These are phyloP conservation scores for Dissophora ornata DNA, from an alignment of 192 early-diverging fungal genomes.

Conservation along the genomic window DNA sequence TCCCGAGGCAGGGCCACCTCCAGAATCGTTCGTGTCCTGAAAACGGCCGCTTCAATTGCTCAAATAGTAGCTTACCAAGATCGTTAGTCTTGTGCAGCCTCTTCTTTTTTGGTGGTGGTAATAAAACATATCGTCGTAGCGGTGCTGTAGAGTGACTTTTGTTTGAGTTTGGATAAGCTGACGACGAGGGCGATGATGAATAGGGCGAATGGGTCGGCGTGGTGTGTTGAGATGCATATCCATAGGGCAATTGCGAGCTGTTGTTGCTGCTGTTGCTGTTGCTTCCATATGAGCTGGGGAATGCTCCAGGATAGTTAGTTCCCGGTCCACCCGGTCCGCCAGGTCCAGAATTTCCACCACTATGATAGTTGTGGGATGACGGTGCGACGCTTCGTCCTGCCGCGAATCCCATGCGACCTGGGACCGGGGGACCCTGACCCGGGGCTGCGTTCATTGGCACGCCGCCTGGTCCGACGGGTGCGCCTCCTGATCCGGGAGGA, in stretches of 20 bases:
- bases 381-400: conserved; percentile 16
- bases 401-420: conserved; percentile 18
- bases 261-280: conserved; percentile 10
- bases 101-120: conserved; percentile 54
- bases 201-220: conserved; percentile 59
- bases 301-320: conserved; percentile 10
- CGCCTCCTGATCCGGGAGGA: conserved; percentile 38
- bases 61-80: conserved; percentile 34
- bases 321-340: conserved; percentile 15
- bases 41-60: too few species aligned
- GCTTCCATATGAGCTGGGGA: conserved; percentile 10
- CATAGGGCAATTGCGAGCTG: conserved; percentile 21
- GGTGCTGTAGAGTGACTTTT: conserved; percentile 44
- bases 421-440: conserved; percentile 6
- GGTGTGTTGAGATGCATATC: conserved; percentile 40
- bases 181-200: conserved; percentile 59
- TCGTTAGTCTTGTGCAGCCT: conserved; percentile 56
- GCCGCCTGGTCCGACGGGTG: conserved; percentile 14
- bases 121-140: conserved; percentile 58
- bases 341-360: conserved; percentile 15
- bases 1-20: too few species aligned
- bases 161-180: conserved; percentile 49
- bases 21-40: too few species aligned
- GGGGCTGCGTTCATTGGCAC: conserved; percentile 9
- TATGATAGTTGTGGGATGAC: conserved; percentile 15